Base-by-base conservation (phyloP, 2,329 filamentous ascomycete species). In the Biscogniauxia marginata region DNA sequence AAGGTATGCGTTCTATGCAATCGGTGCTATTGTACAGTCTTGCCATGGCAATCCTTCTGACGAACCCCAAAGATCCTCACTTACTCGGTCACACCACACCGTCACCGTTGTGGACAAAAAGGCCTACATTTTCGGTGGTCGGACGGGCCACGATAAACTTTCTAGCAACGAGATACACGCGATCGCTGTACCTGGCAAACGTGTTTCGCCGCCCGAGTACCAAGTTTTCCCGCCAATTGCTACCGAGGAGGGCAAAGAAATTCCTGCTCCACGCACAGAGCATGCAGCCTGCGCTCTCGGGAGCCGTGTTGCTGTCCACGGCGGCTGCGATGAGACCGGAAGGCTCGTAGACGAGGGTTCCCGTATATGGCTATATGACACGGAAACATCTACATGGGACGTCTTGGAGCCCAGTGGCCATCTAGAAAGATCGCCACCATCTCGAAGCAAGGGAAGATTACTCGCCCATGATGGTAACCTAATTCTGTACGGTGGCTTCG, bases 61-160 rank as follows among this genome's bases (percentile, higher is more conserved):
- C 47, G n/a, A 24, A 5, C 13, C 5, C 4, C 2, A 3, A 48
- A 74, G 70, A 20, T 64, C 68, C 21, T 70, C 70, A 4, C 73
- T 85, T 9, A 73, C 75, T 6, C 75, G 81, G 53, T 75, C 76
- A 7, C 69, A 77, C 46, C 82, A 85, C 67, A 79, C 79, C 2
- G 63, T 84, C 49, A 81, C 79, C 3, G 70, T 82, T 47, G 73
- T 85, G 59, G 78, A 77, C 56, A 75, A 78, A 52, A 78, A 79
- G 59, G 80, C 80, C 24, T 83, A 83, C 65, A 77, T 84, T 52
- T 84, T 84, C 59, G 81, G 82, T 6, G 82, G 82, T 52, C 73
- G 77, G 63, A 69, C 62, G 1, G 64, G 68, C 46, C 65, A 63
- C 44, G 64, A 73, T 58, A 58, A 72, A 55, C 70, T 82, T 22